Evolutionary conservation across 73 alveolate species (phyloP).

Genomic region (Effrenium voratum): DNA sequence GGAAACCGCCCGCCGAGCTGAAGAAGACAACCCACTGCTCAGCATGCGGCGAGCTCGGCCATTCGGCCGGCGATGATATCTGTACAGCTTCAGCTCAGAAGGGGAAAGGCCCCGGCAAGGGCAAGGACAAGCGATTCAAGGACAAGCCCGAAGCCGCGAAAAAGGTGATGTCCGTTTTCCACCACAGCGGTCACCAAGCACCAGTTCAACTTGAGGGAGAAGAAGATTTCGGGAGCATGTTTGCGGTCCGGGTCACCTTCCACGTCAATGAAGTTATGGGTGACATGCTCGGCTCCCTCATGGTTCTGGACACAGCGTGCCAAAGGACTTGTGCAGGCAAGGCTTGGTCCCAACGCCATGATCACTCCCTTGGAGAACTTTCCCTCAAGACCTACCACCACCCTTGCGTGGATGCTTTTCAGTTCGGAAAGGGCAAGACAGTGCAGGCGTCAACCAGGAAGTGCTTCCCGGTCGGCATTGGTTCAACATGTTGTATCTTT

Average conservation of each 20-base stretch:
- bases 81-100: not conserved
- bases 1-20: not conserved
- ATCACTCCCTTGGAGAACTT: not conserved
- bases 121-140: not conserved
- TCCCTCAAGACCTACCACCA: not conserved
- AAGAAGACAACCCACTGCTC: not conserved
- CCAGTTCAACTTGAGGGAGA: not conserved
- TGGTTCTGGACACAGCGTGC: not conserved
- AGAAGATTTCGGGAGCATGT: not conserved
- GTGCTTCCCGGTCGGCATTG: not conserved
- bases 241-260: not conserved
- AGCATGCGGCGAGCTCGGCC: not conserved
- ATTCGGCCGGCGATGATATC: not conserved
- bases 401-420: not conserved
- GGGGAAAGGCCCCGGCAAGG: not conserved
- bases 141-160: not conserved
- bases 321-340: not conserved
- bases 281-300: not conserved
- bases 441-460: not conserved
- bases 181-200: not conserved
- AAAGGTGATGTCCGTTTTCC: not conserved
- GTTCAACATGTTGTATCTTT: not conserved
- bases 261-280: not conserved
- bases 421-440: not conserved
- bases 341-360: not conserved